Evolutionary conservation across 768 basidiomycete species (phyloP).

Genomic region (Porphyrellus cyaneotinctus): DNA sequence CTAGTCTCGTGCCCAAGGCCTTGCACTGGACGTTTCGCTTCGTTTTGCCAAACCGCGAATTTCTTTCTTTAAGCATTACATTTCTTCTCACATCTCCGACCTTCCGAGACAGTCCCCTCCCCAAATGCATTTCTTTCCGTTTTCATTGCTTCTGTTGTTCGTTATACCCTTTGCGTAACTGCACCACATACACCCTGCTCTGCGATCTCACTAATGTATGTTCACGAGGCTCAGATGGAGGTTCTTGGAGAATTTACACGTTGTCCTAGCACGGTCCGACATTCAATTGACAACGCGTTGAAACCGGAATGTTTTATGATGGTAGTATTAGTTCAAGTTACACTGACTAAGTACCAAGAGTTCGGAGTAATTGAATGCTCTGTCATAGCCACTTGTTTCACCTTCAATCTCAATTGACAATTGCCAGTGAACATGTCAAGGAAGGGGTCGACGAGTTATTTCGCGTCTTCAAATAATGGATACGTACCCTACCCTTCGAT

Average conservation of each 20-base stretch:
- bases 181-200: constrained; percentile 27
- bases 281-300: not conserved
- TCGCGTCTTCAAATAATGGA: too few species aligned
- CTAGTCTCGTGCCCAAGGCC: constrained; percentile 14
- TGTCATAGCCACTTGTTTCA: too few species aligned
- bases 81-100: constrained; percentile 19
- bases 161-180: constrained; percentile 32
- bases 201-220: constrained; percentile 32
- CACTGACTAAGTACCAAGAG: too few species aligned
- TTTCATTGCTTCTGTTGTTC: constrained; percentile 8
- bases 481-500: too few species aligned
- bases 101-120: too few species aligned
- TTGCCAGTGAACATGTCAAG: too few species aligned
- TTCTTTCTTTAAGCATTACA: constrained; percentile 11
- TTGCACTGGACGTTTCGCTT: constrained; percentile 10
- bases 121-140: too few species aligned
- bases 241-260: constrained; percentile 14
- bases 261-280: not conserved
- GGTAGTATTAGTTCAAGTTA: too few species aligned
- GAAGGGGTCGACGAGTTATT: too few species aligned
- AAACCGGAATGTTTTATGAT: too few species aligned
- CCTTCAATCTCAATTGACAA: too few species aligned
- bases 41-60: constrained; percentile 5
- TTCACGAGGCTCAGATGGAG: constrained; percentile 9
- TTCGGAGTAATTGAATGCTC: too few species aligned